These are phyloP conservation scores for Lactarius deliciosus DNA, from an alignment of 768 basidiomycete species.

Conservation along the genomic window DNA sequence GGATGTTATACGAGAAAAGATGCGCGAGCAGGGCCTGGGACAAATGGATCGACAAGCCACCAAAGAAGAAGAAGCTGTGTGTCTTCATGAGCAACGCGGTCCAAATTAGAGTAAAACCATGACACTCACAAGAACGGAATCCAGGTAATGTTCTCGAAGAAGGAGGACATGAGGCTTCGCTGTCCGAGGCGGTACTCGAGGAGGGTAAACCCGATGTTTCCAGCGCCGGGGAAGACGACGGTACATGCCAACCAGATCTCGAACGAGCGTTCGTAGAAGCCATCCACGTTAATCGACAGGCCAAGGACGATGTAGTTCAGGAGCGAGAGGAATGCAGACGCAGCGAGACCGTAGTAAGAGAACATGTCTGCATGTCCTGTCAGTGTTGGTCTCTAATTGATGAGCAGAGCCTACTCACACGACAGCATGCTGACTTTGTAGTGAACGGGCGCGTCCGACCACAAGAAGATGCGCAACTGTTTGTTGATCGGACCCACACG, in stretches of 20 bases:
- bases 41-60: slow-evolving; percentile 56
- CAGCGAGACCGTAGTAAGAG: slow-evolving; percentile 62
- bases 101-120: slow-evolving; percentile 18
- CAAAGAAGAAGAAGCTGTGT: slow-evolving; percentile 52
- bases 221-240: slow-evolving; percentile 65
- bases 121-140: slow-evolving; percentile 72
- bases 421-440: slow-evolving; percentile 82
- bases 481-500: slow-evolving; percentile 78
- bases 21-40: slow-evolving; percentile 54
- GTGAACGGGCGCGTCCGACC: slow-evolving; percentile 75
- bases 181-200: slow-evolving; percentile 68
- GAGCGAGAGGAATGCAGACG: slow-evolving; percentile 58
- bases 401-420: slow-evolving; percentile 44
- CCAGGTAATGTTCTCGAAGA: slow-evolving; percentile 63
- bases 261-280: slow-evolving; percentile 69
- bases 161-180: slow-evolving; percentile 47
- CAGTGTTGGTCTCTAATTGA: not conserved
- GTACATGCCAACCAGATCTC: slow-evolving; percentile 75
- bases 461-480: slow-evolving; percentile 72
- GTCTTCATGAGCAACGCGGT: slow-evolving; percentile 3
- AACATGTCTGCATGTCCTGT: slow-evolving; percentile 40
- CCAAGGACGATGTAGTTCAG: slow-evolving; percentile 73
- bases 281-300: slow-evolving; percentile 58
- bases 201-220: slow-evolving; percentile 66
- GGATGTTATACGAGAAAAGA: slow-evolving; percentile 57